Conservation (phyloP, 2,329 filamentous ascomycete species). For the Hymenoscyphus albidus region DNA sequence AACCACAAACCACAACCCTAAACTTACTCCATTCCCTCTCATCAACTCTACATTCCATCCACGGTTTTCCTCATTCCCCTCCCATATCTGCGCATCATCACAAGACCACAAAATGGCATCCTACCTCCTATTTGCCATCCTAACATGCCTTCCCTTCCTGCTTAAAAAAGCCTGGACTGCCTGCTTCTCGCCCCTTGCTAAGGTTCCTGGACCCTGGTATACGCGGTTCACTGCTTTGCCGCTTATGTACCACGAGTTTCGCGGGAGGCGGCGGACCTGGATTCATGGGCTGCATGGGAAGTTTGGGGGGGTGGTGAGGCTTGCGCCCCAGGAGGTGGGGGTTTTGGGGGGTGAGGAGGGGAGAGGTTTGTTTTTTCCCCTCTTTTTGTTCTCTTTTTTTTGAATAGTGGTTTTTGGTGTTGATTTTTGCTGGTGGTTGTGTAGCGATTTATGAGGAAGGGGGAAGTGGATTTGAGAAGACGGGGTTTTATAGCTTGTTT, state of each 20-base stretch:
- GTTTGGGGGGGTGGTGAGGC: constrained; percentile 55
- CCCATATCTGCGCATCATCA: not conserved
- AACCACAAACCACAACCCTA: not conserved
- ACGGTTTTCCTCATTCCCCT: not conserved
- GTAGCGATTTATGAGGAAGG: constrained; percentile 55
- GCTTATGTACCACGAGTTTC: constrained; percentile 46
- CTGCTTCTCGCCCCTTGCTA: constrained; percentile 24
- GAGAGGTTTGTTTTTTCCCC: constrained; percentile 37
- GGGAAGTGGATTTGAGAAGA: constrained; percentile 63
- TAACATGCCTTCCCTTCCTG: not conserved
- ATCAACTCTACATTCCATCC: not conserved
- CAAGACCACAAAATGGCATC: not conserved
- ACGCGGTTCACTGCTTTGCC: constrained; percentile 22
- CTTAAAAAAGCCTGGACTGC: not conserved
- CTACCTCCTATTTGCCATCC: no score
- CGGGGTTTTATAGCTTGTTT: constrained; percentile 61
- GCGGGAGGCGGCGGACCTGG: constrained; percentile 49
- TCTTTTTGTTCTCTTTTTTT: not conserved
- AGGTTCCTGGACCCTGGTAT: constrained; percentile 28
- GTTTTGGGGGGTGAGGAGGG: constrained; percentile 54
- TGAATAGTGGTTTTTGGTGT: no score
- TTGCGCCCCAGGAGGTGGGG: constrained; percentile 56
- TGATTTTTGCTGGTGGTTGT: no score
- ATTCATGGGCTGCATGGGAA: constrained; percentile 51
- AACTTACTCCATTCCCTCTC: not conserved